Base-by-base conservation (phyloP, 2,329 filamentous ascomycete genomes). In the Pseudopithomyces maydicus region DNA sequence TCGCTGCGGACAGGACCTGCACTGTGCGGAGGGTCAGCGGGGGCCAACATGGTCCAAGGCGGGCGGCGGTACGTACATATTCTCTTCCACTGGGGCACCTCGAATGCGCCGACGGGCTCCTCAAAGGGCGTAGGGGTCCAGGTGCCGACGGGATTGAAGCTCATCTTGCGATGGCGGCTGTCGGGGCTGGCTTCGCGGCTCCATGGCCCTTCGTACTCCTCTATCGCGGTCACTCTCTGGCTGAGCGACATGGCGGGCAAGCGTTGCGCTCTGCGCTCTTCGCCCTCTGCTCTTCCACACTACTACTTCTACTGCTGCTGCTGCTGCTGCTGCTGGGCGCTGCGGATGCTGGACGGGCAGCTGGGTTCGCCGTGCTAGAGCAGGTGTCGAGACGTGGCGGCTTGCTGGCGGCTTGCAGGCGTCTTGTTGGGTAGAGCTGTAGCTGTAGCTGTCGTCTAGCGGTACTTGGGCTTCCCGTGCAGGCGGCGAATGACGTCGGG, bases 1-100 rank as follows among this genome's bases (percentile, higher is more conserved):
- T 66, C 1, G 91, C 86, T 6, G 88, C 89, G 45, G 85, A 79
- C 39, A 78, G 76, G n/a, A 93, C 85, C 77, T 94, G 90, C 15
- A 84, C 88, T 91, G 66, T 55, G 33, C 11, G 26, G 8, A 38
- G 6, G 20, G 38, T 74, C 55, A 73, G 66, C 57, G 52, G 15
- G 23, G 14, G 10, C 7, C 39, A 22, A 8, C 14, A 23, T 10
- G 10, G 6, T 46, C 19, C 2, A 17, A 19, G 23, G 23, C 26
- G 33, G 36, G 38, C 29, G 38, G 12, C 14, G 42, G n/a, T 49
- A 45, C 19, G 36, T 35, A 85, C 82, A 64, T 57, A 85, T 79
- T 61, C 84, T 76, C 68, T 80, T 85, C 56, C 77, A 74, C 55
- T 78, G 80, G 58, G 79, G 78, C 29, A 86, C 81, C 69, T 88